Evolutionary conservation across 1,139 yeast species (phyloP), one percentile per base, ranked within the genome.

Genomic region (Geotrichum bryndzae): DNA sequence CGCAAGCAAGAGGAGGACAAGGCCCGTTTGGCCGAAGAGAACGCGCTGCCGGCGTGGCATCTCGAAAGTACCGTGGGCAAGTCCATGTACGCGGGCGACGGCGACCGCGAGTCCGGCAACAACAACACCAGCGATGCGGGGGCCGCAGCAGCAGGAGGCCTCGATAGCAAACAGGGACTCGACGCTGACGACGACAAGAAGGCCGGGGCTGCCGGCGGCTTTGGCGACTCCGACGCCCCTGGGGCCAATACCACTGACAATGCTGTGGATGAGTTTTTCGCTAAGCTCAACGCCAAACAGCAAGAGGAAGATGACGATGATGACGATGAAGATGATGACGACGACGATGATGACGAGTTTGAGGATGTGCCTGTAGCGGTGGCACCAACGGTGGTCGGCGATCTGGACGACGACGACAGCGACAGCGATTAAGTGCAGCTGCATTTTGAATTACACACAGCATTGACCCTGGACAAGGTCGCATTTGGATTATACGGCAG

Each of bases 41-140:
- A 95, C 73, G 97, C 97, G 1, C 80, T 94, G 68, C 99, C 99
- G 11, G 86, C 96, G 29, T 94, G 99, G 99, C 97, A 94, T 73
- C 83, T 88, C 67, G 87, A 87, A 68, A 86, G 95, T 70, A 91
- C 99, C 0, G 95, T 94, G 66, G 97, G 96, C 31, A 61, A 61
- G 46, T 53, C 54, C 33, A 61, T 61, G 61, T 61, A 61, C 52
- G 53, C 54, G 18, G 57, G 61, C 8, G 54, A 53, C 7, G 59
- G 51, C 41, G 59, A 53, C 50, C 53, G 27, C n/a, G 29, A 33
- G 23, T 25, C 13, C 11, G 29, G 50, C 7, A 23, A 50, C 23
- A 23, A 50, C 23, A 38, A 38, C 35, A 15, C 22, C 23, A 3
- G 53, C 22, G 66, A 67, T 73, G 13, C 78, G 79, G 1, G 73